Conservation (phyloP, 208 protist species). For the Vickermania ingenoplastis region DNA sequence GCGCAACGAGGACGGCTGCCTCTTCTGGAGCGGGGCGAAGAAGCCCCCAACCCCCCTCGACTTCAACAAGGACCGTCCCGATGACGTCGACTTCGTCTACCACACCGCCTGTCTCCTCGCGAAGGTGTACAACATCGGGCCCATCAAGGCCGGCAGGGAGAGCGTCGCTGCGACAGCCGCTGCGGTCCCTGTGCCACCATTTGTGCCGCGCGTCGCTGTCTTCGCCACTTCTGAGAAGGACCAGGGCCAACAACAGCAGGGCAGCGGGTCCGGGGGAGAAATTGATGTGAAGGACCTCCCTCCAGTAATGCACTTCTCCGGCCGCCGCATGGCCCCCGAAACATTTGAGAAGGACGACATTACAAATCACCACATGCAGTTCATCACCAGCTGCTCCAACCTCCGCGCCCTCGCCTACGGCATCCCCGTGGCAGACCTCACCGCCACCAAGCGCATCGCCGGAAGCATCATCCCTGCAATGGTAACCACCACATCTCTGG, state of each 20-base stretch:
- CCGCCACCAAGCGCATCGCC: slow-evolving; percentile 86
- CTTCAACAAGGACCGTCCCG: slow-evolving; percentile 36
- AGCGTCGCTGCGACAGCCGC: slow-evolving; percentile 39
- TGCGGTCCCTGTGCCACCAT: slow-evolving; percentile 30
- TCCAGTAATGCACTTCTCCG: slow-evolving; percentile 20
- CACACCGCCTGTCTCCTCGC: slow-evolving; percentile 69
- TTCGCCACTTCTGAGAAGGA: slow-evolving; percentile 75
- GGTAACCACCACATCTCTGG: slow-evolving; percentile 99
- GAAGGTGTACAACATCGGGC: slow-evolving; percentile 43
- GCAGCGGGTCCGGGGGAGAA: slow-evolving; percentile 19
- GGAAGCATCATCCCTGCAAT: slow-evolving; percentile 99
- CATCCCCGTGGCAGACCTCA: slow-evolving; percentile 79
- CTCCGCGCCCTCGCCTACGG: slow-evolving; percentile 88
- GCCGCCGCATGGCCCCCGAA: slow-evolving; percentile 40
- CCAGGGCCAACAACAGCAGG: slow-evolving; percentile 20
- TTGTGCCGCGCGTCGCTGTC: slow-evolving; percentile 54
- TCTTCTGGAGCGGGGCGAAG: slow-evolving; percentile 91
- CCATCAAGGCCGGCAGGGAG: slow-evolving; percentile 17
- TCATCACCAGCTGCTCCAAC: slow-evolving; percentile 89
- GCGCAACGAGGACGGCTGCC: slow-evolving; percentile 79
- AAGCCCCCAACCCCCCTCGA: slow-evolving; percentile 75
- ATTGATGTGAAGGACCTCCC: slow-evolving; percentile 39
- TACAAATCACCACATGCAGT: slow-evolving; percentile 91
- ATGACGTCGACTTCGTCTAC: slow-evolving; percentile 74
- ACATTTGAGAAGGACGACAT: slow-evolving; percentile 95